Percentiles rank a stretch among this genome's conserved stretches.
Evolutionary conservation across 2,329 filamentous ascomycete species (phyloP).

Genomic region (Paecilomyces formosus): DNA sequence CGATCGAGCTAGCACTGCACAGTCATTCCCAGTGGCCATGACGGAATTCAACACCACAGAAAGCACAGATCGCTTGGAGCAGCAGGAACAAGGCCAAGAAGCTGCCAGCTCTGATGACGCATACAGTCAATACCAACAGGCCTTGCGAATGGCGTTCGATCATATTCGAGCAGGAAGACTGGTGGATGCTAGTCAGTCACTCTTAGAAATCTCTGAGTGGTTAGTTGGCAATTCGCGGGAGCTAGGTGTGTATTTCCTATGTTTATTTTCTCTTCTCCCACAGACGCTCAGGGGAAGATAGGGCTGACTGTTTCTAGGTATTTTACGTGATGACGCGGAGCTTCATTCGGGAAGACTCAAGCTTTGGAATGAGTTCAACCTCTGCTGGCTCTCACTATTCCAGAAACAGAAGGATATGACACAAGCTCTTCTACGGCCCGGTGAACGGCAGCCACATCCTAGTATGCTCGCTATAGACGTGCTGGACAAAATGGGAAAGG

Average conservation of each 20-base stretch:
- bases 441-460: slow-evolving; percentile 49
- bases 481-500: slow-evolving; percentile 72
- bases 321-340: slow-evolving; percentile 73
- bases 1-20: slow-evolving; percentile 42
- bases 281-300: slow-evolving; percentile 1
- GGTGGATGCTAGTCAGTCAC: slow-evolving; percentile 49
- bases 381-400: slow-evolving; percentile 77
- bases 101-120: slow-evolving; percentile 56
- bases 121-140: slow-evolving; percentile 55
- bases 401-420: slow-evolving; percentile 76
- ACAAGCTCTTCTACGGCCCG: slow-evolving; percentile 51
- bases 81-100: slow-evolving; percentile 27
- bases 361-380: slow-evolving; percentile 91
- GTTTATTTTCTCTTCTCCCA: slow-evolving; percentile 15
- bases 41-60: slow-evolving; percentile 36
- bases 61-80: slow-evolving; percentile 31
- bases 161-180: slow-evolving; percentile 58
- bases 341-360: slow-evolving; percentile 70
- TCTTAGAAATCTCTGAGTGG: slow-evolving; percentile 60
- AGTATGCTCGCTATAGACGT: slow-evolving; percentile 60
- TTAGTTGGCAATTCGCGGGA: slow-evolving; percentile 57
- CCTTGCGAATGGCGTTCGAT: slow-evolving; percentile 59
- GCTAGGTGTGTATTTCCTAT: slow-evolving; percentile 49
- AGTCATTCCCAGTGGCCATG: slow-evolving; percentile 48
- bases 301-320: slow-evolving; percentile 48